Evolutionary conservation across 768 basidiomycete species (phyloP).

Genomic region (Coprinopsis marcescibilis): DNA sequence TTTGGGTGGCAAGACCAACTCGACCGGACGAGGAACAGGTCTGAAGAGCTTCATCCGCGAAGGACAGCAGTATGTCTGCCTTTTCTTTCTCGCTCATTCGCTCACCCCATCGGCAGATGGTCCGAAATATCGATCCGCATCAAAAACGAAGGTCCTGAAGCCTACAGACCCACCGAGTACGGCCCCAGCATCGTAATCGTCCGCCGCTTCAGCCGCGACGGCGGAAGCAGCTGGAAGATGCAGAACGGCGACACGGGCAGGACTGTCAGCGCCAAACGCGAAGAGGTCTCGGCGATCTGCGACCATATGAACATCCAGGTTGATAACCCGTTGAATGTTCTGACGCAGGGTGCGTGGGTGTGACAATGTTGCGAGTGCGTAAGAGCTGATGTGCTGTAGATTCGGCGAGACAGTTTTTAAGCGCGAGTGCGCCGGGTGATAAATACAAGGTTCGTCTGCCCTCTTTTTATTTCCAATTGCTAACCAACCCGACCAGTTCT

Average conservation of each 20-base stretch:
- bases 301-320: slow-evolving; percentile 97
- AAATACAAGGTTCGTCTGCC: slow-evolving; percentile 73
- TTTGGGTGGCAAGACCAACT: slow-evolving; percentile 87
- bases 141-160: slow-evolving; percentile 89
- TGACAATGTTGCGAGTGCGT: background rate
- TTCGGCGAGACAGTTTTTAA: slow-evolving; percentile 76
- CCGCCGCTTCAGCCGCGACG: slow-evolving; percentile 73
- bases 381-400: slow-evolving; percentile 35
- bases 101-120: slow-evolving; percentile 32
- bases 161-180: slow-evolving; percentile 80
- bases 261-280: slow-evolving; percentile 67
- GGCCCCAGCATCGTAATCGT: slow-evolving; percentile 82
- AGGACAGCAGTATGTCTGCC: slow-evolving; percentile 59
- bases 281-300: slow-evolving; percentile 83
- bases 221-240: slow-evolving; percentile 78
- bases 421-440: slow-evolving; percentile 70
- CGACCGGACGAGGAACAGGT: slow-evolving; percentile 84
- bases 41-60: slow-evolving; percentile 83
- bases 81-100: background rate
- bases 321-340: slow-evolving; percentile 92
- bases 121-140: slow-evolving; percentile 76
- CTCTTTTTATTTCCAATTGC: slow-evolving; percentile 1
- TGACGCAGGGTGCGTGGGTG: slow-evolving; percentile 63
- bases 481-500: slow-evolving; percentile 54
- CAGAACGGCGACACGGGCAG: slow-evolving; percentile 55